Base-by-base conservation (phyloP, 2,329 filamentous ascomycete genomes). In the Apiospora koreana region DNA sequence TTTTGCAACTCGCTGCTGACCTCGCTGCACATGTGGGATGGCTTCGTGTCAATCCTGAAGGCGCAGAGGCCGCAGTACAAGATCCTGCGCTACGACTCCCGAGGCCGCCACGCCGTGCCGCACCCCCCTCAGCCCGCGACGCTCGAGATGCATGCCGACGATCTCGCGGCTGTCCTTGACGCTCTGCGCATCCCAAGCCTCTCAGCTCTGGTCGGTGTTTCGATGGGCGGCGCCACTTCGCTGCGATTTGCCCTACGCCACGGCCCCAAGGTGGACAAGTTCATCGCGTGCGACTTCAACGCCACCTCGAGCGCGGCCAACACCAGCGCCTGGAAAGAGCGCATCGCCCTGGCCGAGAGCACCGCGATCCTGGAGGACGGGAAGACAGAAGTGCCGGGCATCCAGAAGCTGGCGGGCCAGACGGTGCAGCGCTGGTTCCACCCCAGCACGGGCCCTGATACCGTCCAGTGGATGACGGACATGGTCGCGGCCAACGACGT, bases 221-320 rank as follows among this genome's bases (percentile, higher is more conserved):
- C 91, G 45, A 89, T 96, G 79, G 94, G 94, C 73, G 94, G 94
- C 68, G 93, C 92, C 2, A 96, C 94, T 1, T 86, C 91, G 0
- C 86, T 96, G 67, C 91, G 92, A 77, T 90, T 92, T 68, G 91
- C 92, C 0, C 87, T 97, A 23, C 94, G 94, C 76, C 94, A 93
- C 80, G 94, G 96, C 77, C 84, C 87, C 70, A 89, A 95, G 38
- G 93, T 96, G 0, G 84, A 91, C 71, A 95, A 93, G 83, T 94
- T 97, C 81, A 93, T 97, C 85, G 88, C 87, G 21, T 91, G 88
- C 73, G 96, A 99, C 80, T 97, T 94, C 77, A 95, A 94, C 79
- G 87, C 88, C 9, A 86, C 89, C 6, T 90, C 91, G 0, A 93
- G 92, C 71, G 83, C 90, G 0, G 90, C 90, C 45, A 97, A 97